Percentiles rank a stretch among this genome's conserved stretches.
Conservation (phyloP, 2,329 filamentous ascomycete species). For the Graphilbum fragrans region DNA sequence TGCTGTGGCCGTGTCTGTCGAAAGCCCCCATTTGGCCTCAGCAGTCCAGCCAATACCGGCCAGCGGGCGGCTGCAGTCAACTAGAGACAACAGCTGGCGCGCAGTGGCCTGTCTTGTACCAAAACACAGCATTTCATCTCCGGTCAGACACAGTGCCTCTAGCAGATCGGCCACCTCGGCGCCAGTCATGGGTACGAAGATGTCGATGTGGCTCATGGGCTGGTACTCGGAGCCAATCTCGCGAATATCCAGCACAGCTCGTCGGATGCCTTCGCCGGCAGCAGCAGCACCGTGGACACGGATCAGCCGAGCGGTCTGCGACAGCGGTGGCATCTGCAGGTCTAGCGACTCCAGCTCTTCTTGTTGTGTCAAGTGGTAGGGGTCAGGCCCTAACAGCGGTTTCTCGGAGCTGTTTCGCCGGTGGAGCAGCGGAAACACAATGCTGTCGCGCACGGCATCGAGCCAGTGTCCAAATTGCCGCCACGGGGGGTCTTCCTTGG, state of each 20-base stretch:
- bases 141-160: neutral
- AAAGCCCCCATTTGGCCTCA: too few relatives aligned
- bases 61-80: neutral
- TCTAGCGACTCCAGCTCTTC: neutral
- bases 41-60: neutral
- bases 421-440: too few relatives aligned
- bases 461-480: conserved; percentile 1
- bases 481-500: neutral
- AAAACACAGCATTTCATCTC: neutral
- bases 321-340: neutral
- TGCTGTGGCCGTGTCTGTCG: neutral
- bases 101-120: neutral
- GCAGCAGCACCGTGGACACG: neutral
- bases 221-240: neutral
- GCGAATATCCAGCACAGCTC: neutral
- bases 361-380: too few relatives aligned
- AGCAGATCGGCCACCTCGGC: neutral
- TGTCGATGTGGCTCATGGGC: conserved; percentile 1
- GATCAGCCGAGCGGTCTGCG: neutral
- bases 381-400: too few relatives aligned
- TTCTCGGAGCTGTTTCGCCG: too few relatives aligned
- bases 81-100: conserved; percentile 1
- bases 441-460: neutral
- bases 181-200: neutral
- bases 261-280: neutral